phyloP scores from a whole-genome alignment of 768 basidiomycete genomes.

The Dioszegia aurantiaca region DNA sequence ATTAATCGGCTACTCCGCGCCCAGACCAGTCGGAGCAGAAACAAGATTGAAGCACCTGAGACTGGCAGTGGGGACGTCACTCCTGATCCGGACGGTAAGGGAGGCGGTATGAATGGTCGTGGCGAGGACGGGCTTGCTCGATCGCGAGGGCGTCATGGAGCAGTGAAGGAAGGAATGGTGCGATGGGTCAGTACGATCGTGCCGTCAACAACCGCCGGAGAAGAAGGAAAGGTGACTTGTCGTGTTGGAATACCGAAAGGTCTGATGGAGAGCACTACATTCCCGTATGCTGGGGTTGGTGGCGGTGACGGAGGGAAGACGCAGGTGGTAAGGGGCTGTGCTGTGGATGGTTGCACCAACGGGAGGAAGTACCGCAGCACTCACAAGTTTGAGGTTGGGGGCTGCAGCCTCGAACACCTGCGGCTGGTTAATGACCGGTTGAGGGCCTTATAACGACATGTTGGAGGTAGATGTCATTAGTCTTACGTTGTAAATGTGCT shows the following conservation, averaged over 20 bases:
- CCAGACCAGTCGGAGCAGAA: slow-evolving; percentile 44
- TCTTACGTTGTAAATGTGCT: background rate
- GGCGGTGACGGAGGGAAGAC: background rate
- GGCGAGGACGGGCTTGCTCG: background rate
- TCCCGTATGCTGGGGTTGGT: slow-evolving; percentile 2
- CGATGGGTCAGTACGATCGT: slow-evolving; percentile 32
- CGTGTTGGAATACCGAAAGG: slow-evolving; percentile 28
- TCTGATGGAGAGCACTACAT: slow-evolving; percentile 21
- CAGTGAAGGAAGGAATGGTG: slow-evolving; percentile 14
- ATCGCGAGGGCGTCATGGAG: background rate
- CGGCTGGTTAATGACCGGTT: slow-evolving; percentile 36
- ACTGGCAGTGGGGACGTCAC: slow-evolving; percentile 21
- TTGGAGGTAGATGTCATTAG: too few relatives aligned
- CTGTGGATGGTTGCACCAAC: slow-evolving; percentile 31
- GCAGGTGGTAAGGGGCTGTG: slow-evolving; percentile 13
- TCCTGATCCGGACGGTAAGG: background rate
- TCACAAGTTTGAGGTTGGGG: slow-evolving; percentile 39
- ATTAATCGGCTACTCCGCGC: slow-evolving; percentile 51
- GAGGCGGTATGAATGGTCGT: background rate
- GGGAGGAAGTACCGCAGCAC: slow-evolving; percentile 39
- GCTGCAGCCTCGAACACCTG: slow-evolving; percentile 39
- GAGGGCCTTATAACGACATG: too few relatives aligned
- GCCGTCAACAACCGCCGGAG: background rate
- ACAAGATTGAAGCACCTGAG: slow-evolving; percentile 39
- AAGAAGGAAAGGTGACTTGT: slow-evolving; percentile 26